phyloP scores from a whole-genome alignment of 2,329 filamentous ascomycete species.

The Phyllosticta citrichinensis region DNA sequence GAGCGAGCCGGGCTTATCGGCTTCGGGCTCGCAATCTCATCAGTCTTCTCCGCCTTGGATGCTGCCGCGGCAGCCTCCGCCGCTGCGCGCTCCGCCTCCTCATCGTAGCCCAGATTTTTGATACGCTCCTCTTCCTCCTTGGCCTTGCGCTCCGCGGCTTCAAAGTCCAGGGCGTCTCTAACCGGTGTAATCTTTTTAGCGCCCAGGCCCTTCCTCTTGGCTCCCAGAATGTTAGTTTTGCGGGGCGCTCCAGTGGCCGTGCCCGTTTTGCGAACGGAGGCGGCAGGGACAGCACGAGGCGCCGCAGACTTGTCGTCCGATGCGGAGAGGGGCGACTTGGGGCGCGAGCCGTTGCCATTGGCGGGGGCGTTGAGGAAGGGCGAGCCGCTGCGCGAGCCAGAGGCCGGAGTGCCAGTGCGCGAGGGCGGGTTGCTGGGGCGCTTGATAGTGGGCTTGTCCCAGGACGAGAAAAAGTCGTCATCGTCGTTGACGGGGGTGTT shows the following conservation, averaged over 20 bases:
- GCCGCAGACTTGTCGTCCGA: conserved; percentile 43
- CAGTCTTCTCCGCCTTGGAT: conserved; percentile 29
- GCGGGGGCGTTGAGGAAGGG: conserved; percentile 70
- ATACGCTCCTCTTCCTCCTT: conserved; percentile 96
- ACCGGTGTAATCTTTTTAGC: conserved; percentile 63
- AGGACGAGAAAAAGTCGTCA: conserved; percentile 97
- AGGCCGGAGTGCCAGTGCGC: conserved; percentile 74
- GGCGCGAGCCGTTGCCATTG: conserved; percentile 58
- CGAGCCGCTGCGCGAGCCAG: conserved; percentile 72
- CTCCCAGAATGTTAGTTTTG: conserved; percentile 79
- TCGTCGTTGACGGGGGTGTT: conserved; percentile 74
- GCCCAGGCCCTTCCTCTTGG: conserved; percentile 49
- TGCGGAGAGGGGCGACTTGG: conserved; percentile 63
- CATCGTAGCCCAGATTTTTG: conserved; percentile 90
- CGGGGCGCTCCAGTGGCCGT: conserved; percentile 53
- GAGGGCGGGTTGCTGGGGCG: conserved; percentile 88
- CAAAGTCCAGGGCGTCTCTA: conserved; percentile 65
- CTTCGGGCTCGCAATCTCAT: conserved; percentile 60
- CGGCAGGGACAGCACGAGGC: conserved; percentile 64
- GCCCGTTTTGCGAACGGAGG: conserved; percentile 66
- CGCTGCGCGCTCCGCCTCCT: conserved; percentile 64
- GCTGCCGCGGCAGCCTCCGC: conserved; percentile 24
- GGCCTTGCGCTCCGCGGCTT: conserved; percentile 92
- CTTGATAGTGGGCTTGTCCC: conserved; percentile 97
- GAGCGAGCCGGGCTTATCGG: conserved; percentile 56